Evolutionary conservation across 768 basidiomycete genomes (phyloP), one percentile per base, ranked within the genome.

Genomic region (Lentinula raphanica): DNA sequence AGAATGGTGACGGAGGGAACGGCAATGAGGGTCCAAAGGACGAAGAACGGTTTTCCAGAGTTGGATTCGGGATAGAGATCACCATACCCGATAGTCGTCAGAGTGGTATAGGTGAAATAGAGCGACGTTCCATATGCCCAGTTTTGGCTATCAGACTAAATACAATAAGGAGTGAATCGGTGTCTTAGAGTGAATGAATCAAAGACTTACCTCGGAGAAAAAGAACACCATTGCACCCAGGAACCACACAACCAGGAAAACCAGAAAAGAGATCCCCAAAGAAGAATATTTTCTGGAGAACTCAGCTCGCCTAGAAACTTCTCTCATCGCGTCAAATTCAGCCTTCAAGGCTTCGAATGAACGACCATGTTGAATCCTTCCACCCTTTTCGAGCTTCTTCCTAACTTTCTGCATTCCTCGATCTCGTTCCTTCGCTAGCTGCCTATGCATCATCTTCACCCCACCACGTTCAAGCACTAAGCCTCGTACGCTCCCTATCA

Each of bases 81-180:
- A 12, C 77, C 74, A 56, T 75, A 76, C 0, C 76, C 74, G 39
- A 78, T 73, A 0, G 76, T 78, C n/a, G 73, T 60, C 7, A 77
- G 71, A 15, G 72, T 63, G 2, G 70, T 72, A 56, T 74, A 78
- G 15, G 69, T 65, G 60, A 76, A 77, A 59, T 74, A 78, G 1
- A 78, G 63, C 2, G 75, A 63, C 32, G 71, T 64, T 6, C 71
- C 68, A 61, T 74, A 77, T 5, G 74, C 72, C 73, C 70, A 75
- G 3, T 59, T 54, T 51, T 70, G 70, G 23, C 40, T 42, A 42
- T 42, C 40, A 21, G 40, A n/a, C 40, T 42, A 12, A 12, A 39
- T 6, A 11, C 5, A 39, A 36, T 8, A 32, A 35, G 6, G 19
- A 28, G 6, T 23, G 15, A 29, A n/a, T n/a, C 35, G 32, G 39